These are phyloP conservation scores for Calvatia gigantea DNA, from an alignment of 768 basidiomycete genomes.

Conservation along the genomic window DNA sequence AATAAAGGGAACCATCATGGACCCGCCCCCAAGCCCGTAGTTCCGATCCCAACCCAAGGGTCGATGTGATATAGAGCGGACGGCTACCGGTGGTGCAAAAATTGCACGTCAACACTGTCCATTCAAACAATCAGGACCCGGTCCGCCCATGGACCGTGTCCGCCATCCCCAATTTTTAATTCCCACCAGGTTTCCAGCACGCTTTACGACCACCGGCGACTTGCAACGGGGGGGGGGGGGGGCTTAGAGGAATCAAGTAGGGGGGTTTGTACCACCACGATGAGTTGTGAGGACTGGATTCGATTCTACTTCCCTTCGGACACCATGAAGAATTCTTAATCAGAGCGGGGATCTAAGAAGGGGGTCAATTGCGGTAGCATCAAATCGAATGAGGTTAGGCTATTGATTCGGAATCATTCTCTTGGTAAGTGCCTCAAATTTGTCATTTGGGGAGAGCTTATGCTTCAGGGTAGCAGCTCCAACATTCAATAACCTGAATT, in stretches of 20 bases:
- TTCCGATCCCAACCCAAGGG: not conserved
- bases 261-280: not conserved
- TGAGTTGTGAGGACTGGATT: not conserved
- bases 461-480: slow-evolving; percentile 10
- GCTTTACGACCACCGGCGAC: not conserved
- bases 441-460: slow-evolving; percentile 1
- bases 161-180: not conserved
- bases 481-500: slow-evolving; percentile 3
- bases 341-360: not conserved
- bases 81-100: not conserved
- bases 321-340: not conserved
- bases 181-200: not conserved
- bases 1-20: no score
- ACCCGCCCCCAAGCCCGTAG: not conserved
- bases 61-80: not conserved
- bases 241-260: not conserved
- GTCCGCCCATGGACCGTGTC: not conserved
- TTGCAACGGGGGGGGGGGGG: not conserved
- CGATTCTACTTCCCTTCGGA: not conserved
- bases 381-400: slow-evolving; percentile 7
- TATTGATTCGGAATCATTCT: slow-evolving; percentile 5
- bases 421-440: not conserved
- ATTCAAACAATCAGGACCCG: not conserved
- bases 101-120: not conserved
- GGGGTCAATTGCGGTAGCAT: not conserved